A percentile compares a stretch with the other conserved stretches of the same genome.
phyloP scores from a whole-genome alignment of 192 early-diverging fungal species.

The Helicostylum pulchrum region DNA sequence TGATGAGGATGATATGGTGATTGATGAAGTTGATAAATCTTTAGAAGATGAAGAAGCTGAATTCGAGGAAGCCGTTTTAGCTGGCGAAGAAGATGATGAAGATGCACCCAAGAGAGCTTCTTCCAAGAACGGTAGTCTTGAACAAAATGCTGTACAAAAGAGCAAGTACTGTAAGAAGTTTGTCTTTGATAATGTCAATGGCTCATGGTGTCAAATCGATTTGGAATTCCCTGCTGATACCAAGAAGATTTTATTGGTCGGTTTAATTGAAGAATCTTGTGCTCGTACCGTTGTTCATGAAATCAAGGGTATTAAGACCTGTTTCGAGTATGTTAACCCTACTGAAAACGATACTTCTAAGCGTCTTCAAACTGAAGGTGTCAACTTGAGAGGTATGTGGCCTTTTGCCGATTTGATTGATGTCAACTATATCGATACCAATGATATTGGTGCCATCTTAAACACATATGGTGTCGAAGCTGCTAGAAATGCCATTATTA shows the following conservation, averaged over 20 bases:
- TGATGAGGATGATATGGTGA: slow-evolving; percentile 78
- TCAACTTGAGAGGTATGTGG: slow-evolving; percentile 93
- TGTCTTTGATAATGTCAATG: slow-evolving; percentile 63
- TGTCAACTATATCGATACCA: slow-evolving; percentile 85
- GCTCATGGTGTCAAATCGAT: slow-evolving; percentile 77
- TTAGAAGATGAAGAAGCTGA: slow-evolving; percentile 49
- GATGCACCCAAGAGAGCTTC: slow-evolving; percentile 34
- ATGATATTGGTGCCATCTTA: slow-evolving; percentile 94
- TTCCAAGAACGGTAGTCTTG: slow-evolving; percentile 37
- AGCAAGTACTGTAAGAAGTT: slow-evolving; percentile 69
- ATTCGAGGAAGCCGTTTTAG: slow-evolving; percentile 33
- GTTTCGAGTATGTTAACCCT: slow-evolving; percentile 79
- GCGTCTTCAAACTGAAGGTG: slow-evolving; percentile 83
- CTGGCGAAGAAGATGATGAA: slow-evolving; percentile 43
- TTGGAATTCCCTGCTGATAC: slow-evolving; percentile 83
- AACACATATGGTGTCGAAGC: slow-evolving; percentile 98
- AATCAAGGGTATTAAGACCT: slow-evolving; percentile 74
- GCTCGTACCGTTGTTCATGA: slow-evolving; percentile 79
- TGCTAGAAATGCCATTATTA: slow-evolving; percentile 86
- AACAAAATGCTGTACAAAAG: slow-evolving; percentile 50
- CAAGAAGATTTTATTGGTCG: slow-evolving; percentile 94
- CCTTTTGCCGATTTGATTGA: slow-evolving; percentile 72
- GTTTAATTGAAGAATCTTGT: slow-evolving; percentile 75
- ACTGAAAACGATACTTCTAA: slow-evolving; percentile 72
- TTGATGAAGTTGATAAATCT: slow-evolving; percentile 38